A percentile compares a stretch with the other conserved stretches of the same genome.
Conservation (phyloP, 108 stramenopile species). For the Nitzschia putrida region DNA sequence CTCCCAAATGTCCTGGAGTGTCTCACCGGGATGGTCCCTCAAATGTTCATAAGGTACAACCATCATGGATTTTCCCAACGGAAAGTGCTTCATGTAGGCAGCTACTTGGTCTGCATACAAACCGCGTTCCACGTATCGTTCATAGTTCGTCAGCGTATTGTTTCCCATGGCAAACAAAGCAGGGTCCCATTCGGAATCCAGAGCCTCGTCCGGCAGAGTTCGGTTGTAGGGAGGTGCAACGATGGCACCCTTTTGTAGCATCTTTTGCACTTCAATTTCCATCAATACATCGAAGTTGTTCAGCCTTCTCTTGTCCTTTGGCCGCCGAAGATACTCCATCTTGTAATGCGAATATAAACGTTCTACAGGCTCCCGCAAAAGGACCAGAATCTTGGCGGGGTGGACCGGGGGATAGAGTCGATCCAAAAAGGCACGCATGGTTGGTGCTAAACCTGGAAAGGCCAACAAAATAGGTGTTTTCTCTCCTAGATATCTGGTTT, state of each 20-base stretch:
- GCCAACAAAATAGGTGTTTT: conserved; percentile 61
- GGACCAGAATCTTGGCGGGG: conserved; percentile 61
- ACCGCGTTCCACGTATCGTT: conserved; percentile 14
- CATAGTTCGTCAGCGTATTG: background rate
- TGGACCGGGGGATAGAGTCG: background rate
- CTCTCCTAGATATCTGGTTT: conserved; percentile 58
- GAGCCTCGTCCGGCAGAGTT: background rate
- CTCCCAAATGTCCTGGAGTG: background rate
- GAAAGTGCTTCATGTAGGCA: conserved; percentile 21
- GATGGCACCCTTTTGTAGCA: background rate
- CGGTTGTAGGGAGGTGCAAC: background rate
- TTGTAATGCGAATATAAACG: conserved; percentile 85
- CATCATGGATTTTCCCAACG: background rate
- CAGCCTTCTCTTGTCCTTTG: background rate
- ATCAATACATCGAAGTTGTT: background rate
- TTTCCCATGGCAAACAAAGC: background rate
- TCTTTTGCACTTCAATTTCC: background rate
- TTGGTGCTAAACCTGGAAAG: background rate
- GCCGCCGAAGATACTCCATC: conserved; percentile 48
- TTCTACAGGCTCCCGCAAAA: conserved; percentile 81
- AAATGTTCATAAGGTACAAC: conserved; percentile 25
- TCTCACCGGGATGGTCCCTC: background rate
- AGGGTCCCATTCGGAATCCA: conserved; percentile 2
- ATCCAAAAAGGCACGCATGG: conserved; percentile 1
- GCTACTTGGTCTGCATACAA: conserved; percentile 24